phyloP scores from a whole-genome alignment of 2,329 filamentous ascomycete species.

The Plectosphaerella sp. region DNA sequence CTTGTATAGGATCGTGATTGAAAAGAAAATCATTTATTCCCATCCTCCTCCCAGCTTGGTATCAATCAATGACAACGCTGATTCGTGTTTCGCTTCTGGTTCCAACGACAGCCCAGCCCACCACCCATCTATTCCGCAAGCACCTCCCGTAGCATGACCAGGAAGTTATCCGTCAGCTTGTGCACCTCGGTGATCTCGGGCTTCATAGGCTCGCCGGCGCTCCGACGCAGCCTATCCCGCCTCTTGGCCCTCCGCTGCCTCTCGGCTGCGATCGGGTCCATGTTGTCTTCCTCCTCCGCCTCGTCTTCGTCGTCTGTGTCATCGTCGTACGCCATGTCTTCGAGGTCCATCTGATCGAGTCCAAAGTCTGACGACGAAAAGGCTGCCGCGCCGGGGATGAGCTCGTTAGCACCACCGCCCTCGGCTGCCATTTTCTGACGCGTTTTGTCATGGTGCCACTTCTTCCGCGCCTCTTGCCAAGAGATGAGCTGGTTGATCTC shows the following conservation, averaged over 20 bases:
- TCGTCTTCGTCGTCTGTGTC: slow-evolving; percentile 60
- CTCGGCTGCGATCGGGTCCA: slow-evolving; percentile 86
- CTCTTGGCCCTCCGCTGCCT: slow-evolving; percentile 69
- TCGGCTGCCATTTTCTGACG: slow-evolving; percentile 98
- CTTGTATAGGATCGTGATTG: too few species aligned
- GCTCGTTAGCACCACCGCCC: slow-evolving; percentile 44
- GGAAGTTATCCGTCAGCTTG: slow-evolving; percentile 74
- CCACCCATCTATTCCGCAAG: slow-evolving; percentile 58
- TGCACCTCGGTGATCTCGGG: slow-evolving; percentile 73
- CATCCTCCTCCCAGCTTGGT: not conserved
- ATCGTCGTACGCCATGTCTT: slow-evolving; percentile 80
- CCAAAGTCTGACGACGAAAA: slow-evolving; percentile 88
- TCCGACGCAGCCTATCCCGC: slow-evolving; percentile 75
- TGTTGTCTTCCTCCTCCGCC: slow-evolving; percentile 69
- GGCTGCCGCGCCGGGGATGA: slow-evolving; percentile 47
- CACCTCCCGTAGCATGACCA: slow-evolving; percentile 76
- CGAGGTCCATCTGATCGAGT: slow-evolving; percentile 77
- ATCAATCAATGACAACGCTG: not conserved
- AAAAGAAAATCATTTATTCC: not conserved
- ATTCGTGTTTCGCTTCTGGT: not conserved
- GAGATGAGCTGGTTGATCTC: slow-evolving; percentile 85
- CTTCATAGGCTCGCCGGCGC: slow-evolving; percentile 80
- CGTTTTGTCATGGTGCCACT: slow-evolving; percentile 98
- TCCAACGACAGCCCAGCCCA: not conserved
- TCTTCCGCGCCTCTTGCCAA: slow-evolving; percentile 94